Conservation (phyloP, 306 rosid species). For the Sicyos baderoa region DNA sequence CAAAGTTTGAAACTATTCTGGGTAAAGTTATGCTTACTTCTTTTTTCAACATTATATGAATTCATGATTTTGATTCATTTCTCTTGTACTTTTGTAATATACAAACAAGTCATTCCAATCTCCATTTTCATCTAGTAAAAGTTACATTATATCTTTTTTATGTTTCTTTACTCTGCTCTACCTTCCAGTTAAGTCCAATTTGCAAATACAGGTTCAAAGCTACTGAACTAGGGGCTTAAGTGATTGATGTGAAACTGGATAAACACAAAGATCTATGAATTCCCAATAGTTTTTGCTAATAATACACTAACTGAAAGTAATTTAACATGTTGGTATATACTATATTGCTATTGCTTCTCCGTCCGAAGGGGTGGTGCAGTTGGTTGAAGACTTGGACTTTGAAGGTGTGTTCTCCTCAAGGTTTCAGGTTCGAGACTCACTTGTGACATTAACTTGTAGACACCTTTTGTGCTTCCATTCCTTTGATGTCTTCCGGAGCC, state of each 20-base stretch:
- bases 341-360: neutral
- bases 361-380: too few species aligned
- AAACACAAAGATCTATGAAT: neutral
- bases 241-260: neutral
- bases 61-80: constrained; percentile 12
- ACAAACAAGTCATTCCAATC: constrained; percentile 9
- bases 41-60: constrained; percentile 1
- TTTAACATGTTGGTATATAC: neutral
- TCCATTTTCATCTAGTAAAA: neutral
- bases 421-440: too few species aligned
- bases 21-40: neutral
- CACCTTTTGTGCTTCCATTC: too few species aligned
- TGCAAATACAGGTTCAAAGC: neutral
- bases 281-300: neutral
- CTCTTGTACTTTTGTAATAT: constrained; percentile 13
- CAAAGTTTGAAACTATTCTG: neutral
- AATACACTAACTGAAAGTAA: neutral
- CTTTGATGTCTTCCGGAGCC: too few species aligned
- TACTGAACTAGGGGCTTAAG: neutral
- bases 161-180: neutral
- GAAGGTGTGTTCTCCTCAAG: too few species aligned
- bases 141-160: neutral
- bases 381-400: too few species aligned
- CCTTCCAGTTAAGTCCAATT: neutral
- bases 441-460: too few species aligned